phyloP scores from a whole-genome alignment of 2,329 filamentous ascomycete species.

The Pseudogymnoascus sp. region DNA sequence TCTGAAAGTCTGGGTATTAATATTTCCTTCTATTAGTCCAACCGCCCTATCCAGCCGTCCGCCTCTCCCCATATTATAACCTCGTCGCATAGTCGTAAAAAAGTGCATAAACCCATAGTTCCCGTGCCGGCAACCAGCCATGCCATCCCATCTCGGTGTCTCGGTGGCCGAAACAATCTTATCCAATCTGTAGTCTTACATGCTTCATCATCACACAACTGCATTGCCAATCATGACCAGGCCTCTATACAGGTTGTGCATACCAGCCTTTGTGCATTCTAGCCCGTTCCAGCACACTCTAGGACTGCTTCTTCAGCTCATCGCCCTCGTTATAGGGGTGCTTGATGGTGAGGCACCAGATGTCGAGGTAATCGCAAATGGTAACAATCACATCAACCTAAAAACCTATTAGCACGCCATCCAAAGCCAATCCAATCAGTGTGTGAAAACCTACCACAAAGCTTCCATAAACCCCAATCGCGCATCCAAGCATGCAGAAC shows the following conservation, averaged over 20 bases:
- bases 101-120: constrained; percentile 1
- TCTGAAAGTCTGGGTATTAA: neutral
- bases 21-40: neutral
- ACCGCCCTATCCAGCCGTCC: too few species aligned
- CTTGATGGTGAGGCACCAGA: constrained; percentile 98
- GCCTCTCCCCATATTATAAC: neutral
- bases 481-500: constrained; percentile 77
- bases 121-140: neutral
- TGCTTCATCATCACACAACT: neutral
- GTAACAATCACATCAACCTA: constrained; percentile 86
- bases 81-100: constrained; percentile 1
- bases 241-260: neutral
- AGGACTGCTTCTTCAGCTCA: constrained; percentile 23
- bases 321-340: constrained; percentile 48
- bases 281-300: neutral
- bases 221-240: neutral
- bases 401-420: constrained; percentile 3
- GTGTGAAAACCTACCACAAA: constrained; percentile 57
- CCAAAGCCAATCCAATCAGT: neutral
- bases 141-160: neutral
- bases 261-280: neutral
- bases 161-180: neutral
- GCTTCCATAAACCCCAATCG: constrained; percentile 87
- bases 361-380: constrained; percentile 96
- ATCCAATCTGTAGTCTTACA: constrained; percentile 4